Percentiles rank a stretch among this genome's conserved stretches.
Evolutionary conservation across 2,329 filamentous ascomycete genomes (phyloP).

Genomic region (Plenodomus biglobosus): DNA sequence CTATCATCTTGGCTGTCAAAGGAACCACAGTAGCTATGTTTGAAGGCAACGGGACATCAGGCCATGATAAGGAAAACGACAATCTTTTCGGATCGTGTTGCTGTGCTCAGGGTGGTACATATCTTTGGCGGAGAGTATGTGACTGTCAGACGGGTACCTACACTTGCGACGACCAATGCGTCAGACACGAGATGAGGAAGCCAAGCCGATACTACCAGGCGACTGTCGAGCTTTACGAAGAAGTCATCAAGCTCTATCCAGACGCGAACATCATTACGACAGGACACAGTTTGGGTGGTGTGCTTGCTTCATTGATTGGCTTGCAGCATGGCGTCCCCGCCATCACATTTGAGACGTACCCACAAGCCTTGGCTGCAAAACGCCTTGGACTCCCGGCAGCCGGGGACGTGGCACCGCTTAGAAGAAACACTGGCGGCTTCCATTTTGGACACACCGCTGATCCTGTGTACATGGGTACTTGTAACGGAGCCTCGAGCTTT

Average conservation of each 20-base stretch:
- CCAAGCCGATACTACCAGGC: conserved; percentile 39
- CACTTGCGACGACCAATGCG: conserved; percentile 39
- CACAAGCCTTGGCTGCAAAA: conserved; percentile 39
- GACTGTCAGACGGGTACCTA: conserved; percentile 42
- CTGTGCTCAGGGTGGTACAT: conserved; percentile 40
- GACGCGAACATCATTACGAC: conserved; percentile 39
- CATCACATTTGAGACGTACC: conserved; percentile 41
- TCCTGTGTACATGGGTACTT: conserved; percentile 43
- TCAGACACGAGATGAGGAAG: conserved; percentile 33
- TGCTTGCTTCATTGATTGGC: conserved; percentile 39
- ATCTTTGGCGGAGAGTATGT: conserved; percentile 40
- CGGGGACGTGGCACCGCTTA: conserved; percentile 33
- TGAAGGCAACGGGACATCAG: conserved; percentile 41
- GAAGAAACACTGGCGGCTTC: conserved; percentile 39
- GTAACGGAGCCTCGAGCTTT: conserved; percentile 39
- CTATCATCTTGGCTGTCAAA: conserved; percentile 39
- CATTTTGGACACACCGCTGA: conserved; percentile 43
- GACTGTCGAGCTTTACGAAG: conserved; percentile 37
- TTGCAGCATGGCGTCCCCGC: conserved; percentile 37
- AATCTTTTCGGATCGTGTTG: conserved; percentile 42
- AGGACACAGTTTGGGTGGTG: conserved; percentile 41
- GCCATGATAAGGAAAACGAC: conserved; percentile 43
- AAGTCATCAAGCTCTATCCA: conserved; percentile 38
- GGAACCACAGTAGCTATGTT: conserved; percentile 42
- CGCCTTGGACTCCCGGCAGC: conserved; percentile 36